A percentile compares a stretch with the other conserved stretches of the same genome.
Conservation (phyloP, 495 filamentous ascomycete species). For the Zalerion maritima region DNA sequence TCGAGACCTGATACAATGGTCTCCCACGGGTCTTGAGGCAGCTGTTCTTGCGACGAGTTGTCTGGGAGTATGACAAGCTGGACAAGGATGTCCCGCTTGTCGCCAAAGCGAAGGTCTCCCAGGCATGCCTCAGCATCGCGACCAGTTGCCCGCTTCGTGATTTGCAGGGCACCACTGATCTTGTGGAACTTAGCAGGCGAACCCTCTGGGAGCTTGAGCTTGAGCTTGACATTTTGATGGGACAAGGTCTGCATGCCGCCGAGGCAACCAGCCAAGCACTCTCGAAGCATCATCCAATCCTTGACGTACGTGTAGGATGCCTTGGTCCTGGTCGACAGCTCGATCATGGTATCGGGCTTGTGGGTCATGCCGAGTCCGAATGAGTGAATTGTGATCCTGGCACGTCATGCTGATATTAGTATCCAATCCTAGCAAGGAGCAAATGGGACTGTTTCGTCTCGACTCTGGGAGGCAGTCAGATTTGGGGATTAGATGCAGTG, state of each 20-base stretch:
- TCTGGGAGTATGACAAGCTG: constrained; percentile 90
- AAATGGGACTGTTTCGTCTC: no score
- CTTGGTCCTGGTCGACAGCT: constrained; percentile 88
- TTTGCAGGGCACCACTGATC: constrained; percentile 91
- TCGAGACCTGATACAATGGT: constrained; percentile 91
- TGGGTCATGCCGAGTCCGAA: constrained; percentile 94
- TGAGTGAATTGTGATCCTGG: constrained; percentile 84
- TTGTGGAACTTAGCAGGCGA: constrained; percentile 98
- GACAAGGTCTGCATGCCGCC: constrained; percentile 89
- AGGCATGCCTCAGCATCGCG: constrained; percentile 87
- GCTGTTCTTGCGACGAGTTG: constrained; percentile 66
- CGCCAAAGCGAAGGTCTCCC: constrained; percentile 88
- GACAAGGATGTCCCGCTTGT: constrained; percentile 93
- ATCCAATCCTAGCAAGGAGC: no score
- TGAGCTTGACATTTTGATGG: constrained; percentile 98
- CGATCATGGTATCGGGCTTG: constrained; percentile 98
- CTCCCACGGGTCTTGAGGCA: constrained; percentile 93
- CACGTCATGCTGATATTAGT: constrained; percentile 2
- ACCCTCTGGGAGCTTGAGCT: constrained; percentile 85
- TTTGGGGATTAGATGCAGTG: constrained; percentile 1
- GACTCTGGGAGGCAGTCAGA: no score
- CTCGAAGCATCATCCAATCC: constrained; percentile 99
- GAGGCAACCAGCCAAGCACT: constrained; percentile 90
- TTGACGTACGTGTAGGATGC: constrained; percentile 97
- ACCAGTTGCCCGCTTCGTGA: constrained; percentile 94